A percentile compares a stretch with the other conserved stretches of the same genome.
These are phyloP conservation scores for Fusarium sp. DNA, from an alignment of 2,329 filamentous ascomycete genomes.

Conservation along the genomic window DNA sequence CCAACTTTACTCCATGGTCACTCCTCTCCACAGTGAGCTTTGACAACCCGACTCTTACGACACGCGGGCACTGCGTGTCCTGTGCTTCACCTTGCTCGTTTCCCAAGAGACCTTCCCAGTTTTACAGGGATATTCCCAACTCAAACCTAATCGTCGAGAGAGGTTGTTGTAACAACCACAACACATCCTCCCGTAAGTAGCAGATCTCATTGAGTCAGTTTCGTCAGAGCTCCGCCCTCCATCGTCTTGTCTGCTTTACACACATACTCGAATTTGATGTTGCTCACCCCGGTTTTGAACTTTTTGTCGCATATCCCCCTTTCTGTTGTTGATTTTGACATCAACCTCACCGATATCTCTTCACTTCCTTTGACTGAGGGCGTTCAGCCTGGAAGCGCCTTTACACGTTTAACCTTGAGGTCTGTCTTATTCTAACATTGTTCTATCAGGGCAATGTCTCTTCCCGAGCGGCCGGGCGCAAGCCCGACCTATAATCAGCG, in stretches of 20 bases:
- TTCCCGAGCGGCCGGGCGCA: slow-evolving; percentile 73
- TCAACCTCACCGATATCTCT: slow-evolving; percentile 27
- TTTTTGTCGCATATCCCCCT: slow-evolving; percentile 24
- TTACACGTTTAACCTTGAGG: slow-evolving; percentile 4
- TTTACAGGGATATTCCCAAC: slow-evolving; percentile 46
- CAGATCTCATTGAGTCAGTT: slow-evolving; percentile 23
- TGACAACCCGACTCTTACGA: slow-evolving; percentile 30
- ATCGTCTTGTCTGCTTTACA: slow-evolving; percentile 10
- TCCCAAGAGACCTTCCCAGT: slow-evolving; percentile 46
- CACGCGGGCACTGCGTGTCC: slow-evolving; percentile 35
- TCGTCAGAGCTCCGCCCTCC: slow-evolving; percentile 7
- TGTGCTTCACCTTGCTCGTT: slow-evolving; percentile 39
- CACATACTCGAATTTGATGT: slow-evolving; percentile 18
- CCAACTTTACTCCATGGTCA: slow-evolving; percentile 42
- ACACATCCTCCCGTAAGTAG: slow-evolving; percentile 45
- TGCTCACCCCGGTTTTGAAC: slow-evolving; percentile 22
- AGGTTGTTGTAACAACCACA: slow-evolving; percentile 45
- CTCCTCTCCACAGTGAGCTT: slow-evolving; percentile 34
- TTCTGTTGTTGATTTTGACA: slow-evolving; percentile 35
- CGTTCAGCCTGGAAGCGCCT: slow-evolving; percentile 13
- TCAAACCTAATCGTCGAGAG: slow-evolving; percentile 41
- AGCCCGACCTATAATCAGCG: slow-evolving; percentile 71
- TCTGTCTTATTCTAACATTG: slow-evolving; percentile 39
- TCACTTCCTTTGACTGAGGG: slow-evolving; percentile 25
- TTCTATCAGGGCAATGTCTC: slow-evolving; percentile 66